phyloP scores from a whole-genome alignment of 208 protist species.

The Tritrichomonas foetus region DNA sequence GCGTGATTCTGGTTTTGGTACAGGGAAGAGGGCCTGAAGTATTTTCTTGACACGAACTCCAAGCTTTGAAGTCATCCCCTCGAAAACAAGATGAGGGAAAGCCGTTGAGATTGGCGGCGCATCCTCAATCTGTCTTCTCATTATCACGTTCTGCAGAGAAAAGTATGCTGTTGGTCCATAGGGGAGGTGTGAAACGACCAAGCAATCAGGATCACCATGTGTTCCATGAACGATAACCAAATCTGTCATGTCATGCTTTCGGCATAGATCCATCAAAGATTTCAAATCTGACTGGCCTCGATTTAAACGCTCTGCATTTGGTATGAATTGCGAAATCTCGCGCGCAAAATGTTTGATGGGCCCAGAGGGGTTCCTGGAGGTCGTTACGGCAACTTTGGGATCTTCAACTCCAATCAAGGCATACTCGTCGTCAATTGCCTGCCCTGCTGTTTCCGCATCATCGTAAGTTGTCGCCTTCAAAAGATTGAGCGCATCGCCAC shows the following conservation, averaged over 20 bases:
- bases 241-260: slow-evolving; percentile 84
- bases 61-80: slow-evolving; percentile 89
- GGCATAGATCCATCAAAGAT: slow-evolving; percentile 79
- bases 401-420: slow-evolving; percentile 61
- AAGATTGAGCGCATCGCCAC: neutral
- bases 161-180: slow-evolving; percentile 97
- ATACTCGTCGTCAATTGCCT: slow-evolving; percentile 32
- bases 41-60: slow-evolving; percentile 75
- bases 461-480: slow-evolving; percentile 34
- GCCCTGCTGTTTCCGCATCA: neutral
- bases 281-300: slow-evolving; percentile 68
- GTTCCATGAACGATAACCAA: slow-evolving; percentile 95
- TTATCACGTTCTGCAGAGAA: slow-evolving; percentile 85
- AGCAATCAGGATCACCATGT: slow-evolving; percentile 71
- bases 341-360: slow-evolving; percentile 94
- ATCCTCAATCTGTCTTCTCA: slow-evolving; percentile 84
- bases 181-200: slow-evolving; percentile 94
- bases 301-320: slow-evolving; percentile 94
- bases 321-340: slow-evolving; percentile 91
- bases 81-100: slow-evolving; percentile 95
- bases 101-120: slow-evolving; percentile 72
- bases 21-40: slow-evolving; percentile 90
- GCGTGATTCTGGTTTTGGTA: slow-evolving; percentile 81
- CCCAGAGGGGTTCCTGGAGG: slow-evolving; percentile 83
- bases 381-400: slow-evolving; percentile 96